phyloP scores from a whole-genome alignment of 2,329 filamentous ascomycete species.

The Alternaria novae-zelandiae region DNA sequence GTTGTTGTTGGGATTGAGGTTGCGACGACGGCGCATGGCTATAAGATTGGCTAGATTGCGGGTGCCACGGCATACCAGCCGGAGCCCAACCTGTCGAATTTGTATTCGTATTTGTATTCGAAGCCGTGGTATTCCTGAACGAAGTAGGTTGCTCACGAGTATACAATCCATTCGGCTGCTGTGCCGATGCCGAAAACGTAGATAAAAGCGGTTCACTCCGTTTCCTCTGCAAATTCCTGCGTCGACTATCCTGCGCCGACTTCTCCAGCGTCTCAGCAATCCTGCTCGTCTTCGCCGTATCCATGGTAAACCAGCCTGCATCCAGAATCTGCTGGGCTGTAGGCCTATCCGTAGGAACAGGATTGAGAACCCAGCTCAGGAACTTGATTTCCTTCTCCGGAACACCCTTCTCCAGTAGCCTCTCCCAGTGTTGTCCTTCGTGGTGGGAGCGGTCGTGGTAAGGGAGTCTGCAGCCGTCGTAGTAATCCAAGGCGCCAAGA shows the following conservation, averaged over 20 bases:
- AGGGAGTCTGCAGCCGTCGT: slow-evolving; percentile 9
- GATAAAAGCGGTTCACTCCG: slow-evolving; percentile 2
- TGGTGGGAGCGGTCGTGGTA: slow-evolving; percentile 7
- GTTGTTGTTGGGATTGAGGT: neutral
- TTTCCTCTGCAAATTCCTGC: neutral
- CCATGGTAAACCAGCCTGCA: slow-evolving; percentile 6
- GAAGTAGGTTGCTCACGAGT: neutral
- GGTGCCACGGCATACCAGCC: neutral
- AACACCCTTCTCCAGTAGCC: slow-evolving; percentile 5
- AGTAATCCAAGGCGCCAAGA: slow-evolving; percentile 1
- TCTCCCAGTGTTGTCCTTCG: slow-evolving; percentile 15
- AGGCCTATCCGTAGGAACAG: slow-evolving; percentile 10
- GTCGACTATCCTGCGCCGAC: neutral
- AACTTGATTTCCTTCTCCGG: slow-evolving; percentile 12
- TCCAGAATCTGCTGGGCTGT: slow-evolving; percentile 8
- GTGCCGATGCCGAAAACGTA: neutral
- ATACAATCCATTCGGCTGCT: neutral
- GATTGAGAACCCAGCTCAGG: slow-evolving; percentile 13
- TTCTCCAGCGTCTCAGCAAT: slow-evolving; percentile 1
- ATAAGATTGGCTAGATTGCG: neutral
- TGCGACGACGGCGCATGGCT: neutral
- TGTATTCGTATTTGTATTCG: neutral
- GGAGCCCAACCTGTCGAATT: neutral
- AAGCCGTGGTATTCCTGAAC: neutral
- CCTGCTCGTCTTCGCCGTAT: neutral